Evolutionary conservation across 768 basidiomycete genomes (phyloP).

Genomic region (Megacollybia marginata): DNA sequence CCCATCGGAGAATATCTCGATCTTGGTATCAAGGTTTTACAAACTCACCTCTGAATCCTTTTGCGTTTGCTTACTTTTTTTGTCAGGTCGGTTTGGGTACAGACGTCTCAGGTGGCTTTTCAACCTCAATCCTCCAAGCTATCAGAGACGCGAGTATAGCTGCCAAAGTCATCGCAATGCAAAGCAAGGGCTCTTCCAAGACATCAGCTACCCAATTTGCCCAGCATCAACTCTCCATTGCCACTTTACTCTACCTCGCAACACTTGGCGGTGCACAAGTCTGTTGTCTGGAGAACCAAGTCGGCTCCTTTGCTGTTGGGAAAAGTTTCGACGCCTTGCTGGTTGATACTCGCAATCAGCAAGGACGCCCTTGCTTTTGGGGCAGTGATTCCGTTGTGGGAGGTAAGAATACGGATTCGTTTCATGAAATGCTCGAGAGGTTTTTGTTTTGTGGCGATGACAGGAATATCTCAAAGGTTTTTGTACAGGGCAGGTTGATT

Average conservation of each 20-base stretch:
- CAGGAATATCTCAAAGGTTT: slow-evolving; percentile 75
- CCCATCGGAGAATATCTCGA: slow-evolving; percentile 76
- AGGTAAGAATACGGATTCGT: slow-evolving; percentile 31
- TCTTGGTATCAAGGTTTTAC: slow-evolving; percentile 72
- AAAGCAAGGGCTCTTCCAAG: slow-evolving; percentile 12
- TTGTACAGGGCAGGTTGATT: slow-evolving; percentile 73
- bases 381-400: slow-evolving; percentile 28
- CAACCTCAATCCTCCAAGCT: slow-evolving; percentile 67
- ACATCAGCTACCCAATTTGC: slow-evolving; percentile 28
- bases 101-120: slow-evolving; percentile 85
- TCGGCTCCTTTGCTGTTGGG: slow-evolving; percentile 73
- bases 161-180: slow-evolving; percentile 67
- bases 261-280: slow-evolving; percentile 88
- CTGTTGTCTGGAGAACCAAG: slow-evolving; percentile 55
- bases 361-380: slow-evolving; percentile 56
- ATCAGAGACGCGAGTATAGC: slow-evolving; percentile 74
- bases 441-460: slow-evolving; percentile 87
- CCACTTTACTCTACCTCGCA: slow-evolving; percentile 81
- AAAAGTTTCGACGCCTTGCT: slow-evolving; percentile 90
- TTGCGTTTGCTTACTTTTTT: neutral
- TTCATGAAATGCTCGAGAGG: slow-evolving; percentile 54
- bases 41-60: neutral
- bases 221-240: slow-evolving; percentile 58
- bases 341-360: slow-evolving; percentile 47
- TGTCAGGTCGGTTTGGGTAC: slow-evolving; percentile 88